A percentile compares a stretch with the other conserved stretches of the same genome.
These are phyloP conservation scores for Coleophoma eucalyptorum DNA, from an alignment of 2,329 filamentous ascomycete genomes.

Conservation along the genomic window DNA sequence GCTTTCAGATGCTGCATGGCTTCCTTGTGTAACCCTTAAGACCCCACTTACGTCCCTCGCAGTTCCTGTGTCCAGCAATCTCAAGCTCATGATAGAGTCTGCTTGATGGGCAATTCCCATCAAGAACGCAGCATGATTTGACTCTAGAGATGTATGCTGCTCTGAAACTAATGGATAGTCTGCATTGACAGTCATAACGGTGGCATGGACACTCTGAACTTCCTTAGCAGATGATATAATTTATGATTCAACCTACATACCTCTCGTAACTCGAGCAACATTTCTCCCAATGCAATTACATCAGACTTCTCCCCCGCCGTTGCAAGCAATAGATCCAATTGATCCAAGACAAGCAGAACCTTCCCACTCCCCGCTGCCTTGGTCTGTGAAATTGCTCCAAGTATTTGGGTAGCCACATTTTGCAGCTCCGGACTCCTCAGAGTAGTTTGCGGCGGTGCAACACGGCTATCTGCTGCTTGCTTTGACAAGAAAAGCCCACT, in stretches of 20 bases:
- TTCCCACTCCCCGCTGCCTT: slow-evolving; percentile 21
- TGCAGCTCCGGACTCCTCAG: slow-evolving; percentile 12
- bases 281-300: slow-evolving; percentile 45
- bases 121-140: slow-evolving; percentile 66
- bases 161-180: slow-evolving; percentile 66
- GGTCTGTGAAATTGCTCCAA: slow-evolving; percentile 11
- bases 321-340: slow-evolving; percentile 62
- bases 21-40: slow-evolving; percentile 66
- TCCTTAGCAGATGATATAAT: no score
- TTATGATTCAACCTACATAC: slow-evolving; percentile 38
- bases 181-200: slow-evolving; percentile 65
- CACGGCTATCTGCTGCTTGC: slow-evolving; percentile 1
- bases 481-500: slow-evolving; percentile 19
- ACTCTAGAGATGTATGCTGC: slow-evolving; percentile 63
- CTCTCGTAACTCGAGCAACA: slow-evolving; percentile 58
- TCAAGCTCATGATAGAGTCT: slow-evolving; percentile 64
- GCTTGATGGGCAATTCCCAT: slow-evolving; percentile 73
- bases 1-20: slow-evolving; percentile 20
- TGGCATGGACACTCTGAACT: slow-evolving; percentile 52
- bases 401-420: slow-evolving; percentile 15
- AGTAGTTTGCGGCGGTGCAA: slow-evolving; percentile 6
- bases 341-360: slow-evolving; percentile 61
- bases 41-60: slow-evolving; percentile 90
- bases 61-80: slow-evolving; percentile 80
- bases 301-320: slow-evolving; percentile 43